Base-by-base conservation (phyloP, 306 rosid species). In the Cercis canadensis region DNA sequence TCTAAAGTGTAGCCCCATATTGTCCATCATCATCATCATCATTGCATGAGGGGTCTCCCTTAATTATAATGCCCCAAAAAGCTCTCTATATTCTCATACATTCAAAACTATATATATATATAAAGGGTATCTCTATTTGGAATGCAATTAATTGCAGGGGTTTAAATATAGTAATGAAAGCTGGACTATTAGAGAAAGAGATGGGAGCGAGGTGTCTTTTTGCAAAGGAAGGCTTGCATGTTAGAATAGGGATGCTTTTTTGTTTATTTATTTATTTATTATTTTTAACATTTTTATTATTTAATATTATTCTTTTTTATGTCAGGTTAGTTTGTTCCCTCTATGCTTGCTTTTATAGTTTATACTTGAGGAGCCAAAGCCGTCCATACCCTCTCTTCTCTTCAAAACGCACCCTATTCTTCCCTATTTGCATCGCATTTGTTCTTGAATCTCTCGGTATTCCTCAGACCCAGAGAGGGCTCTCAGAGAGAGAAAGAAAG, bases 321-420 rank as follows among this genome's bases (percentile, higher is more conserved):
- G 77, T 51, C 68, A 79, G 75, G 73, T 53, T 80, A 29, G 0
- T 72, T 67, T 82, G 68, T 76, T 84, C 74, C 78, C 60, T 62
- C 60, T 69, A 72, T 80, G 75, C 83, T 83, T 24, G 29, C 29
- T 24, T 24, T 60, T 63, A 44, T 72, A 37, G 8, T 37, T 8
- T 63, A 64, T 69, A 67, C 70, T 24, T 56, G 81, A 82, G 83
- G 81, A 75, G 75, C 81, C 73, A 84, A 90, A 84, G 82, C 74
- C 87, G 11, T 21, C 62, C 17, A 11, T 31, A 32, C 57, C 75
- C 67, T 82, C 88, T 81, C 77, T 37, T 37, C 61, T 79, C 92
- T 85, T 92, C 85, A 85, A 89, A 89, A 78, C 89, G 97, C 88
- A 92, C 97, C 97, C 87, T 87, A 92, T 92, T 92, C 97, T 80